Base-by-base conservation (phyloP, 768 basidiomycete genomes). In the Leccinum broughii region DNA sequence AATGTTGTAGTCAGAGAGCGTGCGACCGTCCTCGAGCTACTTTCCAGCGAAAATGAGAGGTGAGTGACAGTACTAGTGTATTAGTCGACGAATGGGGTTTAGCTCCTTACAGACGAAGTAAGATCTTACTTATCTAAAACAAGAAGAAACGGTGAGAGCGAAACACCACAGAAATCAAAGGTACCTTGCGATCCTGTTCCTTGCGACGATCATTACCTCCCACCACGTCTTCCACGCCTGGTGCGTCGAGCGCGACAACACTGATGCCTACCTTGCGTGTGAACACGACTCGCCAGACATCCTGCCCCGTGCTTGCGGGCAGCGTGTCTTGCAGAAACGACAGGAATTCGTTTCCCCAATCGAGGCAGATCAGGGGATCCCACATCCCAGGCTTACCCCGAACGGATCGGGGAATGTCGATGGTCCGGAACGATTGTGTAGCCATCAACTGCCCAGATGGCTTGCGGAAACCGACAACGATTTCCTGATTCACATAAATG, bases 381-480 rank as follows among this genome's bases (percentile, higher is more conserved):
- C 93, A 95, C 30, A 83, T 85, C 37, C 79, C 81, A 8, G 86
- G 80, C 68, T 88, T 92, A 9, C 85, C 89, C 54, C 89, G 86
- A 20, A 93, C 86, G 54, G 88, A 71, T 32, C 90, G 85, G 54
- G 93, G 93, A 50, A 95, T 78, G 61, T 92, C 80, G 54, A 90
- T 81, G 14, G 93, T 95, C 66, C 87, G 82, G 75, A 93, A 93
- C 11, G 82, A 76, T 70, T 91, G 90, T 7, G 83, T 79, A 4
- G 84, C 85, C 14, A 80, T 80, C 17, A 93, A 70, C 37, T 84
- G 77, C 24, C 93, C 93, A n/a, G 82, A 74, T 15, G 86, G 87
- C 32, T 88, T 92, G 51, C 93, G 86, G 72, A 95, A 95, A 55
- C 93, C 93, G 28, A 95, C 92, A 10, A 93, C 73, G 54, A 95